Evolutionary conservation across 2,329 filamentous ascomycete species (phyloP), one percentile per base, ranked within the genome.

Genomic region (Tetracladium maxilliforme): DNA sequence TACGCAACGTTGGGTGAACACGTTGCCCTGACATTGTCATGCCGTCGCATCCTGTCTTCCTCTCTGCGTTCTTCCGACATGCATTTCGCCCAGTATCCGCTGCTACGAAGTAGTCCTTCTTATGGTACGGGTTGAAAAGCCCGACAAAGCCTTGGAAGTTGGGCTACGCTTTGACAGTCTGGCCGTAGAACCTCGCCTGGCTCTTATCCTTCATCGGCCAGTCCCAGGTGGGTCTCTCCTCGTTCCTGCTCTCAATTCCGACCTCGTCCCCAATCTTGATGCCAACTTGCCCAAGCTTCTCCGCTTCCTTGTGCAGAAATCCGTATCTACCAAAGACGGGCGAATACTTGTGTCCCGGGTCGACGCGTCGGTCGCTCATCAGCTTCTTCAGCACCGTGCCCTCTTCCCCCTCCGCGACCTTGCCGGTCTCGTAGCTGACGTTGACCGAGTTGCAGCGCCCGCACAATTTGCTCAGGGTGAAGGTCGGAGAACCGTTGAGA

Each of bases 251-350:
- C 10, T 46, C 43, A 20, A 69, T 48, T 7, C 33, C 33, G 18
- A 64, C 59, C 28, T 52, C 47, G 44, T 67, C 61, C 4, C 61
- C 60, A 28, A 65, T 49, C 8, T 32, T 43, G 22, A 65, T 38
- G 16, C 22, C 33, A 16, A 33, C 31, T n/a, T n/a, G n/a, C n/a
- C n/a, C n/a, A 3, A 44, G 45, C 16, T 42, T 41, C 8, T 43
- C 47, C 12, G 37, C 41, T 11, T 36, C 38, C 6, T 27, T 34
- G 11, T 26, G 31, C 21, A 77, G 46, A 42, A 81, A 82, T 1
- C 62, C 73, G 48, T 83, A 83, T 22, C 76, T 58, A 7, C 78
- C 78, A 56, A 84, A 84, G 7, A 80, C 58, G 9, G 78, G 76
- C 30, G 62, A 66, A 44, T 68, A 81, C 42, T 69, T 77, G 17